Evolutionary conservation across 1,139 yeast species (phyloP).

Genomic region (Diutina catenulata): DNA sequence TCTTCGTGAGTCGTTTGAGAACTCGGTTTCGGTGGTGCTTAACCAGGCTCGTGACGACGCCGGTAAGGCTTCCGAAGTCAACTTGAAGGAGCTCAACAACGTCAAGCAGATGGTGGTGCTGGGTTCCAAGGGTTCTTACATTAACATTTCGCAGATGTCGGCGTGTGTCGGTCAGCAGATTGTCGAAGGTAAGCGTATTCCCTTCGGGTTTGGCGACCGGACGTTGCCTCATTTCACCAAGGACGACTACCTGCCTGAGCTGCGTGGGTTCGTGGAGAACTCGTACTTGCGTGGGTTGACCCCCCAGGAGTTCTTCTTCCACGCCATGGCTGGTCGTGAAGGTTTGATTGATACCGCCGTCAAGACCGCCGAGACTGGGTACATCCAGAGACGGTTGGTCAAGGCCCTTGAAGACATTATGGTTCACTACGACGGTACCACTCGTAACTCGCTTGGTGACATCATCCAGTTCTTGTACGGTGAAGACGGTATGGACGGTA

Average conservation of each 20-base stretch:
- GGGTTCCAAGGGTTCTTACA: slow-evolving; percentile 98
- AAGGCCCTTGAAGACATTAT: slow-evolving; percentile 97
- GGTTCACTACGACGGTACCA: slow-evolving; percentile 98
- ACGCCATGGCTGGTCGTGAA: slow-evolving; percentile 99
- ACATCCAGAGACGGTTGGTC: slow-evolving; percentile 96
- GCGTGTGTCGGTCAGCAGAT: slow-evolving; percentile 99
- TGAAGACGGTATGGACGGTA: slow-evolving; percentile 98
- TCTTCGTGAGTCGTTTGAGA: slow-evolving; percentile 94
- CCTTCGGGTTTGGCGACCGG: slow-evolving; percentile 93
- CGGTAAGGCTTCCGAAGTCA: slow-evolving; percentile 96
- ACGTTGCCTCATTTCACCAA: slow-evolving; percentile 96
- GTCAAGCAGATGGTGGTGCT: slow-evolving; percentile 99
- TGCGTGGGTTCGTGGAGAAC: slow-evolving; percentile 95
- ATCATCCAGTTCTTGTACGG: slow-evolving; percentile 94
- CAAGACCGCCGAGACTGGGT: slow-evolving; percentile 98
- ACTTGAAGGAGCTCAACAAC: slow-evolving; percentile 84
- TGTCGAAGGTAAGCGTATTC: slow-evolving; percentile 99
- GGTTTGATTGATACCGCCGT: slow-evolving; percentile 99
- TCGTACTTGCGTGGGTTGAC: slow-evolving; percentile 95
- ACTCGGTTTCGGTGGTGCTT: slow-evolving; percentile 86
- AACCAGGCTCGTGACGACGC: slow-evolving; percentile 99
- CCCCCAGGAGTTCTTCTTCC: slow-evolving; percentile 98
- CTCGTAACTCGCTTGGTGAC: slow-evolving; percentile 95
- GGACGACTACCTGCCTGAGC: slow-evolving; percentile 96
- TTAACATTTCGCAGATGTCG: slow-evolving; percentile 98